phyloP scores from a whole-genome alignment of 1,284 basidiomycete species.

The Marasmius oreades region DNA sequence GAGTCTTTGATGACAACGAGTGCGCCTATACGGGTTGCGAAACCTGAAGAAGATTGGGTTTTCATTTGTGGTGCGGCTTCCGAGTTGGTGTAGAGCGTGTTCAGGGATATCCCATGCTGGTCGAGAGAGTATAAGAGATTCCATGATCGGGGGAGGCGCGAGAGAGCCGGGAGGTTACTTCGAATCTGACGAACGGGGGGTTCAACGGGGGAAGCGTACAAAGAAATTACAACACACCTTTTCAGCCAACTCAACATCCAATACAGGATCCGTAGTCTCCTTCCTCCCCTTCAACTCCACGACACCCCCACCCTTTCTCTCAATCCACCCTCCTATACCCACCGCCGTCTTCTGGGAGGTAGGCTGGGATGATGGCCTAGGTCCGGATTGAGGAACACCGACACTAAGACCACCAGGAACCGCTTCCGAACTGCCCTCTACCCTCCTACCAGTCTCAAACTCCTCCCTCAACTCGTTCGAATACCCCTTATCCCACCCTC shows the following conservation, averaged over 20 bases:
- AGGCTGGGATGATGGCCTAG: too few relatives aligned
- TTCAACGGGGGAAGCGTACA: constrained; percentile 3
- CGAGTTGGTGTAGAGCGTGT: constrained; percentile 79
- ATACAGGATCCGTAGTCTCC: constrained; percentile 52
- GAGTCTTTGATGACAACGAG: constrained; percentile 61
- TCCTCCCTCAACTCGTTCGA: constrained; percentile 37
- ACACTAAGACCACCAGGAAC: too few relatives aligned
- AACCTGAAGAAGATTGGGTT: constrained; percentile 18
- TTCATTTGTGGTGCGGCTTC: constrained; percentile 25
- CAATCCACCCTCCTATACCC: constrained; percentile 35
- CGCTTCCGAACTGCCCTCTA: too few relatives aligned
- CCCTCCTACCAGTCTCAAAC: constrained; percentile 14
- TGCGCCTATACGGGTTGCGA: constrained; percentile 33
- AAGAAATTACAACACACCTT: constrained; percentile 39
- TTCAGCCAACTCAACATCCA: constrained; percentile 54
- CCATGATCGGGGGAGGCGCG: constrained; percentile 81
- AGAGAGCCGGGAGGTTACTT: constrained; percentile 72
- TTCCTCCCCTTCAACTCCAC: constrained; percentile 50
- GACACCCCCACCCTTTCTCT: constrained; percentile 37
- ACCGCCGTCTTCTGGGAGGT: too few relatives aligned
- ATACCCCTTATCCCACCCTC: constrained; percentile 43
- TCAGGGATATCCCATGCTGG: constrained; percentile 91
- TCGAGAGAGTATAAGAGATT: constrained; percentile 89
- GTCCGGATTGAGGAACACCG: too few relatives aligned
- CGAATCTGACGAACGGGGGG: constrained; percentile 51